phyloP scores from a whole-genome alignment of 176 grass and related monocot species.

The Carex kokanica region DNA sequence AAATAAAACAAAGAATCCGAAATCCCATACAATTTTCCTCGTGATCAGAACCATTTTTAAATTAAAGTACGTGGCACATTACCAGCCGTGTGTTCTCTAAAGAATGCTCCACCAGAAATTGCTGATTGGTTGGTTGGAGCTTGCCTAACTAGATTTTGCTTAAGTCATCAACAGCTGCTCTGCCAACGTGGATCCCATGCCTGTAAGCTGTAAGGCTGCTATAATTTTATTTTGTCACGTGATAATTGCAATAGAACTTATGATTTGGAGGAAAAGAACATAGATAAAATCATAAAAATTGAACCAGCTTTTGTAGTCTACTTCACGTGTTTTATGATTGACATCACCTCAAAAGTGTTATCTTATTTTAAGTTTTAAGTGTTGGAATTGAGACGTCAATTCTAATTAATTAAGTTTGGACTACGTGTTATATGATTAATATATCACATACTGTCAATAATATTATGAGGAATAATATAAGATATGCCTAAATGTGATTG shows the following conservation, averaged over 20 bases:
- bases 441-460: no score
- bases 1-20: neutral
- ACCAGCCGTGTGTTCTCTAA: neutral
- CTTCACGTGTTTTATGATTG: neutral
- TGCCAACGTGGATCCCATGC: constrained; percentile 6
- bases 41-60: neutral
- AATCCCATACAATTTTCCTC: neutral
- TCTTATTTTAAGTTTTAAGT: no score
- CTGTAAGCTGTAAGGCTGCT: neutral
- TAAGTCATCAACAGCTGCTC: neutral
- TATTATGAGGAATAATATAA: no score
- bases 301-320: neutral
- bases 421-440: no score
- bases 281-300: no score
- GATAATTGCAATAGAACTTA: neutral
- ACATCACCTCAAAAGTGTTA: neutral
- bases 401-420: no score
- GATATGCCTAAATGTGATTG: no score
- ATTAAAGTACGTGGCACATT: neutral
- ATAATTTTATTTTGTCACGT: neutral
- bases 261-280: neutral
- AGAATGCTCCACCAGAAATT: neutral
- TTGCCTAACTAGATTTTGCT: neutral
- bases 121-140: neutral
- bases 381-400: no score